phyloP scores from a whole-genome alignment of 1,284 basidiomycete genomes.

The Microbotryum saponariae region DNA sequence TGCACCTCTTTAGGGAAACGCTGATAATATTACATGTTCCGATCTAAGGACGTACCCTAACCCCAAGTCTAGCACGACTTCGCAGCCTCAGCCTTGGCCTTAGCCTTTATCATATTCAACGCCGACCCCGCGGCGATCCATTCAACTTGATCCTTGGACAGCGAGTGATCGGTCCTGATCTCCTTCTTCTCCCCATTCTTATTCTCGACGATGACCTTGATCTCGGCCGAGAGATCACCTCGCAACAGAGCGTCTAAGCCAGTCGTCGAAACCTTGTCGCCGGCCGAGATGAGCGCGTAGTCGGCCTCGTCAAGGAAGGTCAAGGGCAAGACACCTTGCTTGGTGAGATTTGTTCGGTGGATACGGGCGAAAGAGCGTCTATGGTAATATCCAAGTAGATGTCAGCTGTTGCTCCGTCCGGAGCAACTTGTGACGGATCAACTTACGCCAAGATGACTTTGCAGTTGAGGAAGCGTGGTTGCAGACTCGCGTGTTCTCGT shows the following conservation, averaged over 20 bases:
- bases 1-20: no score
- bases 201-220: conserved; percentile 65
- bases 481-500: conserved; percentile 95
- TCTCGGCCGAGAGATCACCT: conserved; percentile 48
- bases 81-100: background rate
- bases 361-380: conserved; percentile 89
- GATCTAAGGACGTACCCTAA: no score
- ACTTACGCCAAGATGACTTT: conserved; percentile 45
- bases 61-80: no score
- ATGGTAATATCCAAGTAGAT: background rate
- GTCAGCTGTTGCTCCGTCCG: background rate
- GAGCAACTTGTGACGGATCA: background rate
- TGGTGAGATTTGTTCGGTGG: conserved; percentile 76
- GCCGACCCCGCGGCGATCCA: conserved; percentile 63
- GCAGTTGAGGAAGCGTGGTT: conserved; percentile 84
- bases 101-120: conserved; percentile 50
- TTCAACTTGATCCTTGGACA: conserved; percentile 66
- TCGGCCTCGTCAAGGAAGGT: conserved; percentile 83
- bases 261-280: conserved; percentile 58
- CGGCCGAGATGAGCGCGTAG: conserved; percentile 71
- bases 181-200: conserved; percentile 57
- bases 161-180: conserved; percentile 72
- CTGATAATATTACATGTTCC: no score
- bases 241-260: conserved; percentile 52
- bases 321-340: conserved; percentile 87